Evolutionary conservation across 345 rosid genomes (phyloP).

Genomic region (Jatropha curcas): DNA sequence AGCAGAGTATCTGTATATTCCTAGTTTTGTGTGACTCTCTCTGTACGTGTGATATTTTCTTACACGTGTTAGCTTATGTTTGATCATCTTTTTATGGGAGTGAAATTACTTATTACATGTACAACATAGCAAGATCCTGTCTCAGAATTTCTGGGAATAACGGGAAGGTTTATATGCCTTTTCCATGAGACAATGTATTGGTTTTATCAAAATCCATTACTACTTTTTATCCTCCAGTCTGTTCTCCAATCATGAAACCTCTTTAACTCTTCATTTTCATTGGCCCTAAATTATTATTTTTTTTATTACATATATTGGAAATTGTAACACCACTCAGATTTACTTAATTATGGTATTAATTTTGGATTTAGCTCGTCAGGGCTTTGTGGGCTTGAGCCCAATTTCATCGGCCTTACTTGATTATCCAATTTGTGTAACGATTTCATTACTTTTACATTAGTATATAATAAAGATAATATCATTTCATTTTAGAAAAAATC

Average conservation of each 20-base stretch:
- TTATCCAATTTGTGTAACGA: too few relatives aligned
- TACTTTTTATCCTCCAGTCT: constrained; percentile 1
- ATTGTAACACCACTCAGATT: too few relatives aligned
- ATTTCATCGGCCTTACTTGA: too few relatives aligned
- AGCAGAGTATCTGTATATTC: constrained; percentile 34
- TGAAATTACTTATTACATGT: neutral
- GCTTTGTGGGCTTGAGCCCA: too few relatives aligned
- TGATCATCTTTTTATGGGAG: too few relatives aligned
- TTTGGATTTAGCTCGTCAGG: too few relatives aligned
- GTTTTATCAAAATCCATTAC: neutral
- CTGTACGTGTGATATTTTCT: neutral
- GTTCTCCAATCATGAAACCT: neutral
- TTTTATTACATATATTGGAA: too few relatives aligned
- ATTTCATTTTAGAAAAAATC: too few relatives aligned
- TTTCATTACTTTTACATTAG: too few relatives aligned
- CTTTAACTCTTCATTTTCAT: neutral
- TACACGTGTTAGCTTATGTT: constrained; percentile 5
- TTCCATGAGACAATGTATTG: neutral
- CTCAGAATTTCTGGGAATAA: constrained; percentile 19
- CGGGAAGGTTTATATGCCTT: neutral
- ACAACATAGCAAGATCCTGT: constrained; percentile 25
- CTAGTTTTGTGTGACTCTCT: neutral
- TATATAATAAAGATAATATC: too few relatives aligned
- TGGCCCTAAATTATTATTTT: neutral
- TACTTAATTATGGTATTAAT: too few relatives aligned